These are phyloP conservation scores for Nasturtium officinale DNA, from an alignment of 345 rosid species.

Conservation along the genomic window DNA sequence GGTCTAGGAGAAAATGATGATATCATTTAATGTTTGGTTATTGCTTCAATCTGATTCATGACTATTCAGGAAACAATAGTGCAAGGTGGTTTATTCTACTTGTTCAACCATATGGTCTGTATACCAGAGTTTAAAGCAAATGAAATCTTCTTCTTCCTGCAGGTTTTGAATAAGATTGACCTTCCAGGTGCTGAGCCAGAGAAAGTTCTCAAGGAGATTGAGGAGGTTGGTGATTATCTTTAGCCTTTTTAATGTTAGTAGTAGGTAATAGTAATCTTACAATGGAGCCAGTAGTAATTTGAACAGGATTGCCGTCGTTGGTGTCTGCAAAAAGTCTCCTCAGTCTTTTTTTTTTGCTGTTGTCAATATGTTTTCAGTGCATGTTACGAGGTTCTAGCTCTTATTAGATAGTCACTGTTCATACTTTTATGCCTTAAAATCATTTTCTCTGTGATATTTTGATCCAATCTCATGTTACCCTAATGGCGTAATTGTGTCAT, in stretches of 20 bases:
- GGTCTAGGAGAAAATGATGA: neutral
- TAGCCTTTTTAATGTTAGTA: slow-evolving; percentile 26
- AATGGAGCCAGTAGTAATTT: neutral
- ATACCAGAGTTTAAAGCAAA: slow-evolving; percentile 19
- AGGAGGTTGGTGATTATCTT: slow-evolving; percentile 78
- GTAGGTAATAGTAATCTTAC: slow-evolving; percentile 13
- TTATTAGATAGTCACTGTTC: neutral
- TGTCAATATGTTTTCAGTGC: slow-evolving; percentile 9
- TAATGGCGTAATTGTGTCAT: slow-evolving; percentile 9
- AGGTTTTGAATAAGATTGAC: slow-evolving; percentile 98
- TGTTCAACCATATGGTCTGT: slow-evolving; percentile 5
- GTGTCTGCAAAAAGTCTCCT: slow-evolving; percentile 9
- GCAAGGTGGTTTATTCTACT: neutral
- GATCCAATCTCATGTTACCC: neutral
- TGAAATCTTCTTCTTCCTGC: slow-evolving; percentile 24
- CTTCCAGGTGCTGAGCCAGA: slow-evolving; percentile 98
- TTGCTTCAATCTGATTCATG: slow-evolving; percentile 20
- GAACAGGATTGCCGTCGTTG: slow-evolving; percentile 14
- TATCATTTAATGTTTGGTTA: neutral
- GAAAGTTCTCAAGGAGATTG: slow-evolving; percentile 79
- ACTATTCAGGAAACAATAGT: slow-evolving; percentile 11
- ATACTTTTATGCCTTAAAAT: neutral
- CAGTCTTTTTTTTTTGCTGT: neutral
- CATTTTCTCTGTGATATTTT: slow-evolving; percentile 16
- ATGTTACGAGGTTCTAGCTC: slow-evolving; percentile 17